These are phyloP conservation scores for Aquanectria penicillioides DNA, from an alignment of 2,329 filamentous ascomycete genomes.

Conservation along the genomic window DNA sequence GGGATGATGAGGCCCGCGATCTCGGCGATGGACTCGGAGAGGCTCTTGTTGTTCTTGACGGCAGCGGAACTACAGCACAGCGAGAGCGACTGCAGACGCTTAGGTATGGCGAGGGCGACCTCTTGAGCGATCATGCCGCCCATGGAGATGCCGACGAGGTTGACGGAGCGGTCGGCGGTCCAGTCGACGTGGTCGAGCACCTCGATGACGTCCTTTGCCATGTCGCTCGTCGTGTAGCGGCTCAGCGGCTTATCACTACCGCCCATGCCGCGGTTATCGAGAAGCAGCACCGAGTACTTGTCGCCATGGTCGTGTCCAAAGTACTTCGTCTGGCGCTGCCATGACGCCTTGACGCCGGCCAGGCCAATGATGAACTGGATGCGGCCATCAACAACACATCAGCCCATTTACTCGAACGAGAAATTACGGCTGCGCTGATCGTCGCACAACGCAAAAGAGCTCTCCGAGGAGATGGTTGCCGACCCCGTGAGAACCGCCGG, in stretches of 20 bases:
- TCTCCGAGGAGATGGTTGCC: too few species aligned
- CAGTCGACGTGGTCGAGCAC: slow-evolving; percentile 76
- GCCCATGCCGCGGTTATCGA: slow-evolving; percentile 89
- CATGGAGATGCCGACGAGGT: slow-evolving; percentile 84
- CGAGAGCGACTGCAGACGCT: slow-evolving; percentile 64
- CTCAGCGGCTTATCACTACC: slow-evolving; percentile 79
- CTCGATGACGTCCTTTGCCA: slow-evolving; percentile 83
- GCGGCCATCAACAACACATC: slow-evolving; percentile 4
- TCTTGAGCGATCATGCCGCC: slow-evolving; percentile 95
- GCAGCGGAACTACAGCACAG: slow-evolving; percentile 70
- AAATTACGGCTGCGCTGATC: slow-evolving; percentile 1
- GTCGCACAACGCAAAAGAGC: background rate
- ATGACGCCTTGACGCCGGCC: slow-evolving; percentile 72
- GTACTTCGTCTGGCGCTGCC: slow-evolving; percentile 85
- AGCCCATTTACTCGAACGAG: too few species aligned
- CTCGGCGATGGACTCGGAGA: slow-evolving; percentile 70
- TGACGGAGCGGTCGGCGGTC: slow-evolving; percentile 62
- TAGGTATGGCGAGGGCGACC: slow-evolving; percentile 65
- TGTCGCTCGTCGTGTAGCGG: slow-evolving; percentile 84
- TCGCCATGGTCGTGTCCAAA: slow-evolving; percentile 78
- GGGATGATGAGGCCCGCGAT: slow-evolving; percentile 71
- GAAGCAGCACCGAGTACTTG: slow-evolving; percentile 77
- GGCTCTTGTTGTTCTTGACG: slow-evolving; percentile 70
- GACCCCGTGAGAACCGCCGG: background rate
- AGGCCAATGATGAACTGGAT: slow-evolving; percentile 83